Conservation (phyloP, 106 monocot genomes). For the Narthecium ossifragum region DNA sequence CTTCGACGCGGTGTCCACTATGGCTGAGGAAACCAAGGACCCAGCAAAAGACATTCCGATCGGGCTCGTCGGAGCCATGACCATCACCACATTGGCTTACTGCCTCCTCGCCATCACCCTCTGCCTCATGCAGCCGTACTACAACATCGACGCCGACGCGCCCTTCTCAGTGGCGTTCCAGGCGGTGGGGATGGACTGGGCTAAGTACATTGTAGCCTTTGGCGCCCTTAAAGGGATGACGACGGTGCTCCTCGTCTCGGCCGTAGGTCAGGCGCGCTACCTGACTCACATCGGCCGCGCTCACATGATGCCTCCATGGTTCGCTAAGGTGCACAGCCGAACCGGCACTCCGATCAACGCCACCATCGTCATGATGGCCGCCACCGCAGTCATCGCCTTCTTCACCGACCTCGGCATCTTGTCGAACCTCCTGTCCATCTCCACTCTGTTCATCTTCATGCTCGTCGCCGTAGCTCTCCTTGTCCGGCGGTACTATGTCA, state of each 20-base stretch:
- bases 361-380: constrained; percentile 53
- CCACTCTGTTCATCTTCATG: constrained; percentile 92
- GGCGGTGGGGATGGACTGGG: constrained; percentile 62
- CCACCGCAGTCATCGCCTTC: constrained; percentile 65
- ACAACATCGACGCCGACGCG: constrained; percentile 40
- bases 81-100: constrained; percentile 48
- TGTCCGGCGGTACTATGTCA: constrained; percentile 62
- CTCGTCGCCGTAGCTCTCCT: constrained; percentile 70
- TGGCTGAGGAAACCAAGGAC: constrained; percentile 93
- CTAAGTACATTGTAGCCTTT: constrained; percentile 78
- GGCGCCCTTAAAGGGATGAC: constrained; percentile 90
- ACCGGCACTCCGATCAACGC: constrained; percentile 80
- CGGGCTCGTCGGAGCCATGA: constrained; percentile 63
- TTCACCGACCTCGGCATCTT: constrained; percentile 63
- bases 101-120: constrained; percentile 48
- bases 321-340: constrained; percentile 43
- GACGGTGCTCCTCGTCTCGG: constrained; percentile 63
- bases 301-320: constrained; percentile 72
- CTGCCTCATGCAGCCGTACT: constrained; percentile 67
- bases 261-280: constrained; percentile 79
- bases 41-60: constrained; percentile 63
- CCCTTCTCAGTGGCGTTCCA: constrained; percentile 70
- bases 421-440: constrained; percentile 66
- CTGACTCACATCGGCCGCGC: constrained; percentile 77
- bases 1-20: constrained; percentile 70